Conservation (phyloP, 805 yeast species). For the Hagleromyces aurorensis region DNA sequence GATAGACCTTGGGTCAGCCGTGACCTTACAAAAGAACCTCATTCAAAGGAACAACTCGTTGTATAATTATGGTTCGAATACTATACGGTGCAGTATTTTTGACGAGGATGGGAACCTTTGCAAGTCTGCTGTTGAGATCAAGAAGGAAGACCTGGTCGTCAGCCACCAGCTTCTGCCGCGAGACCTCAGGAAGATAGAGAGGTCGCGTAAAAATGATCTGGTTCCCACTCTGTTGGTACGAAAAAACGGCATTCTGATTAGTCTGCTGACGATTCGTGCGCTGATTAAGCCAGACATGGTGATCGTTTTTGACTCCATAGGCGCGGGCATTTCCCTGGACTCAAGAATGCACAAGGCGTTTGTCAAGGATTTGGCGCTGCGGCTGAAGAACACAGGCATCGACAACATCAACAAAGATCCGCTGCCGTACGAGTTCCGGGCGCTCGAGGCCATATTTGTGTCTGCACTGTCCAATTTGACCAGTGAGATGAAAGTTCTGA, state of each 20-base stretch:
- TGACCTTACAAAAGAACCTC: conserved; percentile 33
- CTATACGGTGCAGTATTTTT: conserved; percentile 74
- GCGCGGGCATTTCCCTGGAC: conserved; percentile 20
- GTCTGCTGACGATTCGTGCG: conserved; percentile 73
- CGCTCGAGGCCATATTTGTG: conserved; percentile 78
- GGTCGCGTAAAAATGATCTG: conserved; percentile 47
- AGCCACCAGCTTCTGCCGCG: conserved; percentile 79
- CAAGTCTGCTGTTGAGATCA: conserved; percentile 64
- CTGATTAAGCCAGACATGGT: conserved; percentile 67
- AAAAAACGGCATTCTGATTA: conserved; percentile 62
- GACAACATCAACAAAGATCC: conserved; percentile 22
- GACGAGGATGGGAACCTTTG: conserved; percentile 61
- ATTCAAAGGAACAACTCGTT: conserved; percentile 31
- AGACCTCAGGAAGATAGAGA: conserved; percentile 83
- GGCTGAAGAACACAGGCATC: conserved; percentile 19
- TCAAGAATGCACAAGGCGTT: conserved; percentile 24
- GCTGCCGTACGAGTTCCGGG: conserved; percentile 84
- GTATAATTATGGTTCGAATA: conserved; percentile 29
- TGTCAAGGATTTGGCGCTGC: conserved; percentile 17
- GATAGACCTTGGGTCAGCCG: conserved; percentile 22
- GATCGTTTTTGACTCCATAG: conserved; percentile 56
- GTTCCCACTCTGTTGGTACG: conserved; percentile 80
- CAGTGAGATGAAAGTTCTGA: conserved; percentile 81
- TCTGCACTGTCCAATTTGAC: conserved; percentile 71
- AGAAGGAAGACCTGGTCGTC: conserved; percentile 61